Base-by-base conservation (phyloP, 1,139 yeast species). In the Lodderomyces pseudojiufengensis region DNA sequence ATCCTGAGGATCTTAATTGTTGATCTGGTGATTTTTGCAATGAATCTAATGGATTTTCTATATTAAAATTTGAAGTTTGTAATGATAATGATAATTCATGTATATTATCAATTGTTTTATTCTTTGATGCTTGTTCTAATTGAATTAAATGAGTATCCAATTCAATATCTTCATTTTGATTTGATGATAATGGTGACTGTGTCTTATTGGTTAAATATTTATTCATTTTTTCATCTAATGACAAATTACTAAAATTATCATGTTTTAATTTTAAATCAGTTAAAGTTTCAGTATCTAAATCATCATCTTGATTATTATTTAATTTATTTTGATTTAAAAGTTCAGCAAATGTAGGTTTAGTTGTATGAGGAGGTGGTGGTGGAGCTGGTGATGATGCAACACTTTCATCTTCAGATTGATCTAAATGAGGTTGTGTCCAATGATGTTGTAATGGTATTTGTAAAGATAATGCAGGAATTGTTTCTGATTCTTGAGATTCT, bases 181-280 rank as follows among this genome's bases (percentile, higher is more conserved):
- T 24, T 49, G 29, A 20, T 24, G 24, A 35, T n/a, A 9, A 6
- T 31, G 29, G n/a, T n/a, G n/a, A n/a, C n/a, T n/a, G n/a, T n/a
- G n/a, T n/a, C n/a, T n/a, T n/a, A n/a, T n/a, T n/a, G n/a, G 16
- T 35, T 50, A 57, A 42, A 52, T 41, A 65, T 9, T 63, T 51
- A 35, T 65, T 65, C 41, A 68, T 51, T 45, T 66, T 66, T 40
- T 68, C 73, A 45, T 64, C 63, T 31, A 67, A 52, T 1, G 72
- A 55, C 29, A 65, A 46, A 39, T 59, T 59, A 34, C 61, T 55
- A 38, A 51, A 57, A 35, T 52, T 57, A 14, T 44, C 46, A 25
- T 48, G 52, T 29, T 50, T 47, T 21, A 51, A 45, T 34, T 52
- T 57, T 38, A 60, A 48, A 20, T 52, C 46, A 12, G 52, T 53